These are phyloP conservation scores for Claviceps lovelessii DNA, from an alignment of 2,329 filamentous ascomycete genomes.

Conservation along the genomic window DNA sequence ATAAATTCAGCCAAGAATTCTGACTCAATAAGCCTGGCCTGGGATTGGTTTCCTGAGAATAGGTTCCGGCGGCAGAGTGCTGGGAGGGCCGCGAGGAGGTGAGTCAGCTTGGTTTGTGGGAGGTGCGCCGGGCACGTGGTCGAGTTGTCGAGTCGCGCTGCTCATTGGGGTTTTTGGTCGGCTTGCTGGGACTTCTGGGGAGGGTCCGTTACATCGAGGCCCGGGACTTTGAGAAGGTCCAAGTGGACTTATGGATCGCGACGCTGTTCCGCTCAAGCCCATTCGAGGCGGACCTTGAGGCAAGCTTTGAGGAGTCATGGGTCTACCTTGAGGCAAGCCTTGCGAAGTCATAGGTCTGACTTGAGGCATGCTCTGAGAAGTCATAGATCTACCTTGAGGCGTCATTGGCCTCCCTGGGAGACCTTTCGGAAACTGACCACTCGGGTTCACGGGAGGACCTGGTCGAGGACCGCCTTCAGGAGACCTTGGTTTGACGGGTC, in stretches of 20 bases:
- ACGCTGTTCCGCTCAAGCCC: no score
- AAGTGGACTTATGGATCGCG: no score
- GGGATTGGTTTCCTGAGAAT: slow-evolving; percentile 43
- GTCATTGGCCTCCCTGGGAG: slow-evolving; percentile 20
- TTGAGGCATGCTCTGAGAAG: no score
- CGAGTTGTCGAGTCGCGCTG: slow-evolving; percentile 22
- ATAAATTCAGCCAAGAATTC: neutral
- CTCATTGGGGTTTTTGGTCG: slow-evolving; percentile 28
- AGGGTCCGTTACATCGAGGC: slow-evolving; percentile 4
- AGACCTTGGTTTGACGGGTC: slow-evolving; percentile 74
- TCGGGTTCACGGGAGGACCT: slow-evolving; percentile 37
- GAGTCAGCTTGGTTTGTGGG: slow-evolving; percentile 30
- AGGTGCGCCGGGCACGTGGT: slow-evolving; percentile 6
- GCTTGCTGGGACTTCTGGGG: slow-evolving; percentile 17
- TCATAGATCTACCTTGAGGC: slow-evolving; percentile 3
- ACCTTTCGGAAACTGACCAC: slow-evolving; percentile 11
- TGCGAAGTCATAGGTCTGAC: no score
- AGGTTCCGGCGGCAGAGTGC: slow-evolving; percentile 26
- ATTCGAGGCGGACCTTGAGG: no score
- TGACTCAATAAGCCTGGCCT: slow-evolving; percentile 33
- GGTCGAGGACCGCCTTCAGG: slow-evolving; percentile 32
- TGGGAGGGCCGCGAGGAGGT: slow-evolving; percentile 19
- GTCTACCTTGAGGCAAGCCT: no score
- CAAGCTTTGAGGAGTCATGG: no score
- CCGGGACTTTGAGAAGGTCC: neutral